Evolutionary conservation across 1,284 basidiomycete genomes (phyloP).

Genomic region (Phellopilus nigrolimitatus): DNA sequence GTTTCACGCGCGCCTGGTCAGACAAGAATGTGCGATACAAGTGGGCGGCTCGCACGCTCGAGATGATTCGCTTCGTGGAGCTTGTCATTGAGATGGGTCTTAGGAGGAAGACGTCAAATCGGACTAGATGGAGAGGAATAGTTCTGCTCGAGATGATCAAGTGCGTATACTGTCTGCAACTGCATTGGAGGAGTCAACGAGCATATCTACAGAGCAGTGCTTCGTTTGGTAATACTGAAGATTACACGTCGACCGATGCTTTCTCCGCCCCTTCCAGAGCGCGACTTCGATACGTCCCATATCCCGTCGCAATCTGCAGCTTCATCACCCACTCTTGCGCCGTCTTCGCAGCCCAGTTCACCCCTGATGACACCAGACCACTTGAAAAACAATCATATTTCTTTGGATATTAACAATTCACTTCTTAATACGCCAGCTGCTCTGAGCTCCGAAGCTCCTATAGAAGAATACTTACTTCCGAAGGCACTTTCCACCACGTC

Average conservation of each 20-base stretch:
- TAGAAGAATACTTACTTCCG: slow-evolving; percentile 74
- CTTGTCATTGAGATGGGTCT: slow-evolving; percentile 86
- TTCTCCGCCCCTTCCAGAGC: slow-evolving; percentile 74
- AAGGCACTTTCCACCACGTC: slow-evolving; percentile 69
- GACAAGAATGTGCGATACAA: slow-evolving; percentile 64
- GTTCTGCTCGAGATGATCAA: slow-evolving; percentile 75
- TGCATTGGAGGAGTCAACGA: slow-evolving; percentile 12
- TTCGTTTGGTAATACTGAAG: slow-evolving; percentile 66
- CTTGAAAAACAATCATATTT: slow-evolving; percentile 69
- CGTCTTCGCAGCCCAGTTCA: slow-evolving; percentile 47
- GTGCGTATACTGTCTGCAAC: slow-evolving; percentile 36
- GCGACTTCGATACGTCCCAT: slow-evolving; percentile 75
- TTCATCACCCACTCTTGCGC: slow-evolving; percentile 52
- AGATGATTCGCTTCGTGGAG: slow-evolving; percentile 74
- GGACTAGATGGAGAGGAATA: slow-evolving; percentile 67
- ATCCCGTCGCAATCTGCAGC: slow-evolving; percentile 51
- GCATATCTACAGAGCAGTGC: slow-evolving; percentile 48
- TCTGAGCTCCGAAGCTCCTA: slow-evolving; percentile 45
- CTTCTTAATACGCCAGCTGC: slow-evolving; percentile 52
- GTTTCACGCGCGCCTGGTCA: slow-evolving; percentile 82
- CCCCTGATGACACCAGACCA: slow-evolving; percentile 64
- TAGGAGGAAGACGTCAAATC: slow-evolving; percentile 57
- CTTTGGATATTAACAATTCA: slow-evolving; percentile 50
- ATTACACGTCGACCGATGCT: slow-evolving; percentile 74
- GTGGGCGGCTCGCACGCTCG: slow-evolving; percentile 68